phyloP scores from a whole-genome alignment of 306 rosid genomes.

The Astragalus membranaceus region DNA sequence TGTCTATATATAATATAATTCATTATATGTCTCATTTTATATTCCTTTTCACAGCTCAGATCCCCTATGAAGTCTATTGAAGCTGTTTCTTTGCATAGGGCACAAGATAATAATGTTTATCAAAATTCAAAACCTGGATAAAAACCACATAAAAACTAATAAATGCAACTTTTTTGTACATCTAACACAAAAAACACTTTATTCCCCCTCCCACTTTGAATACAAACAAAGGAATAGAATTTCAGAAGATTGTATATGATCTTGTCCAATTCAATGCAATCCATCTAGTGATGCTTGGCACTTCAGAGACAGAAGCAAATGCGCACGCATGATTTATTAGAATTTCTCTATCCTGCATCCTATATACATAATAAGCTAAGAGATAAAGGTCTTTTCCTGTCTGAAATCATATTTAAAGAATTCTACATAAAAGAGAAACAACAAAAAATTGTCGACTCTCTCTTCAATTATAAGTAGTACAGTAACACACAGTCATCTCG shows the following conservation, averaged over 20 bases:
- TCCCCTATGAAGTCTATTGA: conserved; percentile 4
- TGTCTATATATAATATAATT: neutral
- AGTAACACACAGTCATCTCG: neutral
- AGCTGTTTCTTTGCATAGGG: neutral
- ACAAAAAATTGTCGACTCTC: neutral
- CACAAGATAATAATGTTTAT: neutral
- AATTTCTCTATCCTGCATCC: neutral
- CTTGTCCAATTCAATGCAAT: conserved; percentile 1
- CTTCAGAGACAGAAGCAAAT: neutral
- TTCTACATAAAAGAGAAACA: neutral
- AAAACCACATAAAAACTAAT: neutral
- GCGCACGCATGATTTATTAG: neutral
- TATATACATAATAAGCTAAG: neutral
- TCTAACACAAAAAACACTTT: neutral
- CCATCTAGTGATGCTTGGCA: neutral
- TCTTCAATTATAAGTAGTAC: neutral
- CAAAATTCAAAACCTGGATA: neutral
- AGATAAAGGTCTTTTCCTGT: neutral
- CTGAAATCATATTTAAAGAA: neutral
- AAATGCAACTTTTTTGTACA: neutral
- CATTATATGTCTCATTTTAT: no score
- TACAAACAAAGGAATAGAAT: neutral
- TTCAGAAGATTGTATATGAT: neutral
- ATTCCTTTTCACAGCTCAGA: neutral
- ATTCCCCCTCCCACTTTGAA: neutral